Conservation (phyloP, 306 rosid genomes). For the Sophora flavescens region DNA sequence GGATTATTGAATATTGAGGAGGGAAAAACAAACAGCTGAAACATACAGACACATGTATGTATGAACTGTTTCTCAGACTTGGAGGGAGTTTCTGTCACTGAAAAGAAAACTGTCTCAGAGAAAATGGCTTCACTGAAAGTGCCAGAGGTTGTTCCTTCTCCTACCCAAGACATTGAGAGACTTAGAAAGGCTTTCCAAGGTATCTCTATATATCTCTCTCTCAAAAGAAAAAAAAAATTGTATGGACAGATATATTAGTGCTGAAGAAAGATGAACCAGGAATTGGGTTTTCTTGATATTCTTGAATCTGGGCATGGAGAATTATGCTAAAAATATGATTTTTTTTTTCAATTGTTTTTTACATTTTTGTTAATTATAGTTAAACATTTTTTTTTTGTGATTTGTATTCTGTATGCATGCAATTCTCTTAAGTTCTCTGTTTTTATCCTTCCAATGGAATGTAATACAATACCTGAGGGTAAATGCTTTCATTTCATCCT, state of each 20-base stretch:
- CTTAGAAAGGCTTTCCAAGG: constrained; percentile 83
- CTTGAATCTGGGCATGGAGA: constrained; percentile 13
- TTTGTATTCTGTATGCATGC: constrained; percentile 14
- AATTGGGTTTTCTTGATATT: constrained; percentile 6
- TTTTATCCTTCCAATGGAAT: constrained; percentile 6
- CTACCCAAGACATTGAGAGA: constrained; percentile 67
- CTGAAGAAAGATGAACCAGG: constrained; percentile 22
- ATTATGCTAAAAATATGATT: constrained; percentile 21
- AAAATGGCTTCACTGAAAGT: constrained; percentile 73
- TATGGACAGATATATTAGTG: background rate
- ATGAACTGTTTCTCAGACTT: constrained; percentile 19
- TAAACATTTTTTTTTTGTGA: constrained; percentile 12
- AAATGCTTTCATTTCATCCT: background rate
- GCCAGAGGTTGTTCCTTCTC: constrained; percentile 78
- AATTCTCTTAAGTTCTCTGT: background rate
- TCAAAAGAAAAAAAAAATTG: background rate
- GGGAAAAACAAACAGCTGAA: constrained; percentile 43
- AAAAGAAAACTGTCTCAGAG: background rate
- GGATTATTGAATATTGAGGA: constrained; percentile 10
- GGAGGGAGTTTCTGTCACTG: constrained; percentile 30
- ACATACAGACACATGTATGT: constrained; percentile 24
- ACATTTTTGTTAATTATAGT: background rate
- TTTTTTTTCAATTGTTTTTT: background rate
- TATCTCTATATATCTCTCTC: constrained; percentile 46
- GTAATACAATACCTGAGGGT: background rate